Evolutionary conservation across 768 basidiomycete genomes (phyloP).

Genomic region (Lentinus brumalis): DNA sequence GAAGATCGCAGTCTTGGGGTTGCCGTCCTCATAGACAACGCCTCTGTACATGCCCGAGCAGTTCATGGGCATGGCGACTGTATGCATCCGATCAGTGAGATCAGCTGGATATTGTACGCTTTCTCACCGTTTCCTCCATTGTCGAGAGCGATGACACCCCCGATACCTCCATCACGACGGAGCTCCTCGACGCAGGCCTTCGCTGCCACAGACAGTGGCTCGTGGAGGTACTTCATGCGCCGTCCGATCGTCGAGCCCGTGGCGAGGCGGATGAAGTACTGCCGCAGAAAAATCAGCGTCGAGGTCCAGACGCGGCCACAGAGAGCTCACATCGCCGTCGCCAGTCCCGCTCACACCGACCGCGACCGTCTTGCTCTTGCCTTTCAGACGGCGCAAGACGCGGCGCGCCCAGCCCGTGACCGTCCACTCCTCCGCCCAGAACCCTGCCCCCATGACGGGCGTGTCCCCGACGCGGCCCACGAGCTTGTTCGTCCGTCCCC

Average conservation of each 20-base stretch:
- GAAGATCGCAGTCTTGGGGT: conserved; percentile 77
- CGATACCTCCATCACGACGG: conserved; percentile 57
- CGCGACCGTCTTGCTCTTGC: conserved; percentile 40
- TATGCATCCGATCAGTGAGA: neutral
- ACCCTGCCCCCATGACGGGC: conserved; percentile 74
- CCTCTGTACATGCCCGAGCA: conserved; percentile 85
- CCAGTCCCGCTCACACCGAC: conserved; percentile 85
- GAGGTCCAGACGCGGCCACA: neutral
- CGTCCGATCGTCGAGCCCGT: conserved; percentile 68
- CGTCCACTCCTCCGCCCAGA: conserved; percentile 84
- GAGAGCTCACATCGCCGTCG: conserved; percentile 70
- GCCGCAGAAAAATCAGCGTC: neutral
- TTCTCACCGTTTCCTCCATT: conserved; percentile 63
- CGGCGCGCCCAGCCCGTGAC: conserved; percentile 33
- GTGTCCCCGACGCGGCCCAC: conserved; percentile 86
- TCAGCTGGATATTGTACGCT: neutral
- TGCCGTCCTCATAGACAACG: conserved; percentile 66
- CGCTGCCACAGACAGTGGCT: conserved; percentile 60
- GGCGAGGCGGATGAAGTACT: conserved; percentile 79
- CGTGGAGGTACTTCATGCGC: conserved; percentile 60
- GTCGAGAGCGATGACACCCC: conserved; percentile 79
- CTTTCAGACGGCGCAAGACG: conserved; percentile 43
- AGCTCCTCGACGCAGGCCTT: conserved; percentile 60
- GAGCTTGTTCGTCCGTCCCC: conserved; percentile 85
- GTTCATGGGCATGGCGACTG: conserved; percentile 72